A percentile compares a stretch with the other conserved stretches of the same genome.
These are phyloP conservation scores for Capillidium heterosporum DNA, from an alignment of 371 early-diverging fungal species.

Conservation along the genomic window DNA sequence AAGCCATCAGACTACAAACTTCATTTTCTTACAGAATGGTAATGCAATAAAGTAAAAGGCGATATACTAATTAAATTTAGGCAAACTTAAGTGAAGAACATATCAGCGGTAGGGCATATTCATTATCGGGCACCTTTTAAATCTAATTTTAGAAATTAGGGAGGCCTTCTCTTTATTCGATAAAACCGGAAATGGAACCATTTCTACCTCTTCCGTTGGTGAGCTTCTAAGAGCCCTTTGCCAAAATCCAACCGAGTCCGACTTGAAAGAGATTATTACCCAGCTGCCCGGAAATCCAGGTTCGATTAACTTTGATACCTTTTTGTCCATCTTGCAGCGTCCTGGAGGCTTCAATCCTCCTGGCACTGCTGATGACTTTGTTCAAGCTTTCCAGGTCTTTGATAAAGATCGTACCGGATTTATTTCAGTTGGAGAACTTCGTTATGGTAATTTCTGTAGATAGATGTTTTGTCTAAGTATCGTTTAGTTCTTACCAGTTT, in stretches of 20 bases:
- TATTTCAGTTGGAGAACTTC: constrained; percentile 81
- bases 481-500: constrained; percentile 69
- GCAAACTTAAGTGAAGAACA: constrained; percentile 3
- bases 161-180: constrained; percentile 77
- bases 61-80: too few species aligned
- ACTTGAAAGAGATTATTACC: constrained; percentile 35
- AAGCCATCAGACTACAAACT: too few species aligned
- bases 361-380: constrained; percentile 71
- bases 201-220: constrained; percentile 48
- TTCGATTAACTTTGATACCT: constrained; percentile 41
- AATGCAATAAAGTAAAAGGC: too few species aligned
- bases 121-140: background rate
- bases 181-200: constrained; percentile 81
- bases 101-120: constrained; percentile 1
- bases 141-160: constrained; percentile 41
- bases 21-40: too few species aligned
- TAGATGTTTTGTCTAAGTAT: background rate
- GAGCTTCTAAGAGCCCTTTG: constrained; percentile 64
- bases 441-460: constrained; percentile 39
- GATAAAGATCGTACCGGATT: constrained; percentile 88
- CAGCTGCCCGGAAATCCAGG: background rate
- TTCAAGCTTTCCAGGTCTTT: constrained; percentile 93
- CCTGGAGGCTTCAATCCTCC: constrained; percentile 62
- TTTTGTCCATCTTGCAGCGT: constrained; percentile 48
- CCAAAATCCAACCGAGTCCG: constrained; percentile 72